These are phyloP conservation scores for Osmanthus fragrans DNA, from an alignment of 257 asterid genomes.

Conservation along the genomic window DNA sequence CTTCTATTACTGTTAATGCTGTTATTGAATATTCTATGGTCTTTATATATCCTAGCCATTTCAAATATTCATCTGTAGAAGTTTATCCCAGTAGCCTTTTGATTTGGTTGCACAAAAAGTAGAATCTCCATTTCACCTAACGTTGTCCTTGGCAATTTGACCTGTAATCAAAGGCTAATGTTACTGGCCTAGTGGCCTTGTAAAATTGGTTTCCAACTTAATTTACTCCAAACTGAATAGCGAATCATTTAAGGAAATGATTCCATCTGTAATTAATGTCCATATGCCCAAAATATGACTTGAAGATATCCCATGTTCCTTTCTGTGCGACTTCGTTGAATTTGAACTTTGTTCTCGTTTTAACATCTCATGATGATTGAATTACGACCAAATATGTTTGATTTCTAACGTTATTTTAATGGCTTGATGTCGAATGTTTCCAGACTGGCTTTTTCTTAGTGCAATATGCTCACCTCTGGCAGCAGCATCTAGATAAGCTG, in stretches of 20 bases:
- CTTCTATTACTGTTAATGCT: no score
- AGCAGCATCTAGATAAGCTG: conserved; percentile 80
- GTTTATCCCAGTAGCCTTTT: not conserved
- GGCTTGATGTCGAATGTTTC: conserved; percentile 24
- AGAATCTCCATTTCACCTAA: not conserved
- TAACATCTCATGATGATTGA: not conserved
- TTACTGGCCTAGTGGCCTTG: not conserved
- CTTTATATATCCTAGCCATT: no score
- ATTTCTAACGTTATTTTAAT: not conserved
- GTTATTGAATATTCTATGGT: no score
- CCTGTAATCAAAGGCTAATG: not conserved
- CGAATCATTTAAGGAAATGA: not conserved
- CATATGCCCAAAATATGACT: not conserved
- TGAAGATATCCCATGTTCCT: not conserved
- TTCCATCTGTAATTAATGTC: not conserved
- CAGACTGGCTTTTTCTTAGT: conserved; percentile 93
- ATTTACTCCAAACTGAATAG: not conserved
- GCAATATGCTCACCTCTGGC: conserved; percentile 86
- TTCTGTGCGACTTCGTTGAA: not conserved
- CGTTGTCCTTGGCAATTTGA: not conserved
- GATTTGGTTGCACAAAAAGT: not conserved
- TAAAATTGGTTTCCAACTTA: no score
- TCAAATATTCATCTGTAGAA: not conserved
- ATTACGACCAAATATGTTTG: not conserved
- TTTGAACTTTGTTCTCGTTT: not conserved